Base-by-base conservation (phyloP, 495 filamentous ascomycete genomes). In the Aspergillus coremiiformis region DNA sequence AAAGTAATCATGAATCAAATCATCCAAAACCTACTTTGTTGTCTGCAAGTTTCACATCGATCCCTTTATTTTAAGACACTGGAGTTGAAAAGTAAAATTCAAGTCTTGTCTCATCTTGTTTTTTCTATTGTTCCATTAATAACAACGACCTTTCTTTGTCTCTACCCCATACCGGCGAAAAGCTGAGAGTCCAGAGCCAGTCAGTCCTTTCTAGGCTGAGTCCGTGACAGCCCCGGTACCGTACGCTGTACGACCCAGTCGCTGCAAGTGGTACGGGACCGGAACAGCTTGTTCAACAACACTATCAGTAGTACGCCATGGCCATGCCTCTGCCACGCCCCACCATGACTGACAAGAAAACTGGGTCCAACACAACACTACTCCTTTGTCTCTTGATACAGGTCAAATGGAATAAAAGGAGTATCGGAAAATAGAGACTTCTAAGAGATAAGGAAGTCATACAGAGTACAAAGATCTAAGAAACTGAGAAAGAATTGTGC, bases 291-390 rank as follows among this genome's bases (percentile, higher is more conserved):
- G 30, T 30, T 49, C 39, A 19, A 51, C 30, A 21, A 41, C 20
- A 15, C 27, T 43, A 27, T 26, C 20, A n/a, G n/a, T n/a, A n/a
- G 22, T 48, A 53, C 49, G 54, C 49, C 49, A 53, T 57, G 39
- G 45, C 55, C 55, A 53, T 49, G 55, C 47, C 49, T 51, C 49
- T 49, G 47, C 49, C 49, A 52, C 50, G 44, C 58, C 53, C 46
- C 53, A 51, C 51, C 17, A 49, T 26, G 27, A 55, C 17, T 54
- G 50, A 54, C 47, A 54, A 51, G 39, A 58, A 58, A 41, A 41
- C 37, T 58, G 55, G 44, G 21, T 44, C 44, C 20, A 48, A 56
- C 41, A 19, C 33, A 41, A 41, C 35, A 29, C 33, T 39, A 26
- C 24, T 39, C 30, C 43, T 41, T 51, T 51, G 48, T 15, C 29